Conservation (phyloP, 192 early-diverging fungal species). For the Podila clonocystis region DNA sequence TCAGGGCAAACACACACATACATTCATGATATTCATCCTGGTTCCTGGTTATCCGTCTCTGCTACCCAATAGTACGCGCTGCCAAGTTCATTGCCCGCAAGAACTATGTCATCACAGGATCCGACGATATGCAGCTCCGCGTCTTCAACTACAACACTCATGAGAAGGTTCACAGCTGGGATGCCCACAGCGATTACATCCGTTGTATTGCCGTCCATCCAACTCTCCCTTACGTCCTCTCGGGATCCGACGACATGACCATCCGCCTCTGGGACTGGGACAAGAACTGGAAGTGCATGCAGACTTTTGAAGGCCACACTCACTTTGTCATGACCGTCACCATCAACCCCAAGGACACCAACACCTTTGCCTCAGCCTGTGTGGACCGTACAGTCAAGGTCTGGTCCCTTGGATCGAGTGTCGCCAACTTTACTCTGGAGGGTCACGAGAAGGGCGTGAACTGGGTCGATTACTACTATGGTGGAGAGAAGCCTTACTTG, state of each 20-base stretch:
- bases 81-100: slow-evolving; percentile 98
- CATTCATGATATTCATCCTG: too few species aligned
- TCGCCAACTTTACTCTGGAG: slow-evolving; percentile 97
- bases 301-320: slow-evolving; percentile 97
- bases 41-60: neutral
- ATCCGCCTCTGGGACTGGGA: slow-evolving; percentile 99
- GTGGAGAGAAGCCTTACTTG: slow-evolving; percentile 98
- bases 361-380: slow-evolving; percentile 99
- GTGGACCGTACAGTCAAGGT: slow-evolving; percentile 98
- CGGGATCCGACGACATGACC: slow-evolving; percentile 96
- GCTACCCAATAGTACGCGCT: slow-evolving; percentile 81
- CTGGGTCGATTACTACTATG: slow-evolving; percentile 98
- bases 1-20: too few species aligned
- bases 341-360: slow-evolving; percentile 98
- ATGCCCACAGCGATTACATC: slow-evolving; percentile 98
- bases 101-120: slow-evolving; percentile 97
- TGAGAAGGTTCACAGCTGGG: slow-evolving; percentile 96
- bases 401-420: slow-evolving; percentile 95
- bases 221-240: slow-evolving; percentile 91
- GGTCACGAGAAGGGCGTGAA: slow-evolving; percentile 99
- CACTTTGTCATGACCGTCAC: slow-evolving; percentile 98
- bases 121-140: slow-evolving; percentile 96
- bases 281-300: slow-evolving; percentile 97
- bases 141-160: slow-evolving; percentile 99
- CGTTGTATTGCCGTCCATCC: slow-evolving; percentile 96